These are phyloP conservation scores for Magnolia sinica DNA, from an alignment of 164 flowering plant genomes.

Conservation along the genomic window DNA sequence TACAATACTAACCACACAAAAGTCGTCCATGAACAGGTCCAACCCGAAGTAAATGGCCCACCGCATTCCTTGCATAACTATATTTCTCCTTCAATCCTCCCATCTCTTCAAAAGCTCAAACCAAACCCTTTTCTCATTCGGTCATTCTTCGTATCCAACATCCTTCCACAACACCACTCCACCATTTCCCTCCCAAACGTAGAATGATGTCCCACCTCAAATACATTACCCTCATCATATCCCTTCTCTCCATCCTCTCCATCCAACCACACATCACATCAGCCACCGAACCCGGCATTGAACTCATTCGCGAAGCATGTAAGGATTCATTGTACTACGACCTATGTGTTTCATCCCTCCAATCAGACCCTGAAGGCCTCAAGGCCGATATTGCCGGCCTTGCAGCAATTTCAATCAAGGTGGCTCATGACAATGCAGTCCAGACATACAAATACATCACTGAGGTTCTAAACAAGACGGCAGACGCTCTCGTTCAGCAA, in stretches of 20 bases:
- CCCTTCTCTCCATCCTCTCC: background rate
- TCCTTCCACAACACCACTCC: too few species aligned
- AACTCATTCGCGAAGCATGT: conserved; percentile 10
- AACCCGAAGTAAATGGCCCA: too few species aligned
- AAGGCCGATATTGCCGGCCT: conserved; percentile 17
- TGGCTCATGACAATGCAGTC: conserved; percentile 9
- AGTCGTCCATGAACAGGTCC: too few species aligned
- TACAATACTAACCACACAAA: too few species aligned
- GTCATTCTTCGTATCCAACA: too few species aligned
- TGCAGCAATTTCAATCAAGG: conserved; percentile 14
- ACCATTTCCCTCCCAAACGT: too few species aligned
- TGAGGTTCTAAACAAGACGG: background rate
- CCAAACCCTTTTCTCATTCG: too few species aligned
- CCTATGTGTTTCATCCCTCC: conserved; percentile 18
- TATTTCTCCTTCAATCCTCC: too few species aligned
- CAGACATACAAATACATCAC: background rate
- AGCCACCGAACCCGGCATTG: background rate
- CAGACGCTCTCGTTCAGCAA: conserved; percentile 2
- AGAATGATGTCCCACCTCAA: too few species aligned
- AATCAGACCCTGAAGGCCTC: conserved; percentile 15
- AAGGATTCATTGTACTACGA: conserved; percentile 3
- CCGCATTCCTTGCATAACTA: too few species aligned
- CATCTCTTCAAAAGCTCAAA: too few species aligned
- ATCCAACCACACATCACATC: background rate
- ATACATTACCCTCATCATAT: too few species aligned